Evolutionary conservation across 495 filamentous ascomycete species (phyloP).

Genomic region (Penicillium maclennaniae): DNA sequence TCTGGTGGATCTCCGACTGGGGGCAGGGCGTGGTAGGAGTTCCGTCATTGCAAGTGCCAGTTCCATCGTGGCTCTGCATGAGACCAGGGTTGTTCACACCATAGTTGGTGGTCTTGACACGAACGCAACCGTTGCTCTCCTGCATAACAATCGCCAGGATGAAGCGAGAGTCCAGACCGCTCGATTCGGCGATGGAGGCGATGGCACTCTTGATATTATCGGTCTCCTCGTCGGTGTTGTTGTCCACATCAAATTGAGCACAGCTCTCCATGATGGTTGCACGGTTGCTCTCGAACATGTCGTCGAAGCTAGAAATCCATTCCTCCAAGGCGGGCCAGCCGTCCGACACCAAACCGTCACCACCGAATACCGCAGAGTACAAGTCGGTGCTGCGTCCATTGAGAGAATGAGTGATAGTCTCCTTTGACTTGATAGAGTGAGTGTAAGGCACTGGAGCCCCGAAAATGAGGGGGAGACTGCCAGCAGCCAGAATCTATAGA

Average conservation of each 20-base stretch:
- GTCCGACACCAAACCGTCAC: conserved; percentile 16
- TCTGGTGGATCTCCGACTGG: conserved; percentile 35
- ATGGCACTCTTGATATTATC: conserved; percentile 37
- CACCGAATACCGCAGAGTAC: conserved; percentile 21
- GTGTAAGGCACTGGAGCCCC: conserved; percentile 22
- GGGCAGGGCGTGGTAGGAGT: conserved; percentile 44
- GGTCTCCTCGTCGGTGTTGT: conserved; percentile 44
- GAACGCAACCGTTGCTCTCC: conserved; percentile 56
- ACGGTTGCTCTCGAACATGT: conserved; percentile 39
- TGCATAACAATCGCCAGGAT: conserved; percentile 58
- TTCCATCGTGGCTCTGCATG: conserved; percentile 53
- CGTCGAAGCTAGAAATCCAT: conserved; percentile 20
- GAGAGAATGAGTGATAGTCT: conserved; percentile 15
- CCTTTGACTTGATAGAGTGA: conserved; percentile 15
- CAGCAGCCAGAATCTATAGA: conserved; percentile 26
- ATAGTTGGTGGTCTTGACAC: conserved; percentile 45
- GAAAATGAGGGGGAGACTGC: conserved; percentile 31
- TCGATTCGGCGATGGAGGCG: conserved; percentile 28
- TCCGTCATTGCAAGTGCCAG: conserved; percentile 41
- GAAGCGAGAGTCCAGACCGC: conserved; percentile 51
- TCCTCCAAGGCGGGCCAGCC: conserved; percentile 18
- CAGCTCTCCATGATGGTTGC: conserved; percentile 41
- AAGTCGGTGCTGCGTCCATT: conserved; percentile 17
- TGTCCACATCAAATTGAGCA: conserved; percentile 28
- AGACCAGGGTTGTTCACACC: conserved; percentile 51